Evolutionary conservation across 202 grass and related monocot genomes (phyloP), one percentile per base, ranked within the genome.

Genomic region (Zoysia matrella): DNA sequence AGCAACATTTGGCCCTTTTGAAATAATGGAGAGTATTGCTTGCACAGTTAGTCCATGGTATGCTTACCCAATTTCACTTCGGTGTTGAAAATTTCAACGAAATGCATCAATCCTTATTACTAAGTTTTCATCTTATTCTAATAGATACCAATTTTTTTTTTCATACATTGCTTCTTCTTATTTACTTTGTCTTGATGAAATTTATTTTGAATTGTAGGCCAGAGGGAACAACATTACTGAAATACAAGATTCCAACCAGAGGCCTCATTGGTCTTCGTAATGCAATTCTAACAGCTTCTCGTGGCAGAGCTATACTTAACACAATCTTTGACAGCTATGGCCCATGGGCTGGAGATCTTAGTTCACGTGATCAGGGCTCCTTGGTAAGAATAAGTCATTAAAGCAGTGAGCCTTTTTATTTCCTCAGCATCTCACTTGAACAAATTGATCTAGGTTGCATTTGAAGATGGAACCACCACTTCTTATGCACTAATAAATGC

Each of bases 241-340:
- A 95, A 86, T 98, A 98, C 90, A 98, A 98, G 82, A 89, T 98
- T 79, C 95, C 95, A 9, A 98, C 95, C 7, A 91, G 95, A 75
- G 95, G 95, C 30, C 90, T 98, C 70, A 88, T 98, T 86, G 95
- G 95, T 79, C 80, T 95, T 83, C 80, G 95, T 75, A 98, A 98
- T 86, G 87, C 92, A 66, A 72, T 98, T 82, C 82, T 98, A 52
- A 98, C 95, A 88, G 92, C 89, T 89, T 93, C 95, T 89, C 89
- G 88, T 61, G 95, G 95, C 51, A 97, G 82, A 77, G 95, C 95
- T 72, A 41, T 94, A 89, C 80, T 94, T 4, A 97, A 89, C 82
- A 94, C 95, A 65, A 80, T 94, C 47, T 97, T 97, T 91, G 95
- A 98, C 74, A 91, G 95, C 86, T 98, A 98, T 82, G 88, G 92